These are phyloP conservation scores for Pseudocercospora cruenta DNA, from an alignment of 2,329 filamentous ascomycete genomes.

Conservation along the genomic window DNA sequence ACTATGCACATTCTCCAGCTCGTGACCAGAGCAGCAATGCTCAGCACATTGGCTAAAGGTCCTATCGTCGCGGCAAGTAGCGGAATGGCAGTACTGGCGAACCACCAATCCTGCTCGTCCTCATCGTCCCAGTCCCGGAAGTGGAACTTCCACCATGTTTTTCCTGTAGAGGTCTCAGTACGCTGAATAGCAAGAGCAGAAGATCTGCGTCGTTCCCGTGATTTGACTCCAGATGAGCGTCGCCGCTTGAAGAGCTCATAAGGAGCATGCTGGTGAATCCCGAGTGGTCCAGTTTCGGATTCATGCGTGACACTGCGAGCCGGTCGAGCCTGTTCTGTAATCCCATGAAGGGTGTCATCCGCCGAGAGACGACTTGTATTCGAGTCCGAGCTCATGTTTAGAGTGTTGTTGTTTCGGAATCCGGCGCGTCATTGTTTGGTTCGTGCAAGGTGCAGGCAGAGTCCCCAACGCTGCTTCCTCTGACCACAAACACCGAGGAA, in stretches of 20 bases:
- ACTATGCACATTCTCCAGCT: slow-evolving; percentile 70
- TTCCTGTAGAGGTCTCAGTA: slow-evolving; percentile 11
- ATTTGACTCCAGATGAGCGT: slow-evolving; percentile 17
- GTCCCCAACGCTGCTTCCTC: too few species aligned
- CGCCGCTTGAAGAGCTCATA: slow-evolving; percentile 21
- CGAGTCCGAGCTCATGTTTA: slow-evolving; percentile 1
- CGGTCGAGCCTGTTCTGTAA: neutral
- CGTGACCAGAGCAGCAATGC: slow-evolving; percentile 80
- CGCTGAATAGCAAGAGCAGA: slow-evolving; percentile 20
- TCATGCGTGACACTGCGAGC: neutral
- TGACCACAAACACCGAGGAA: too few species aligned
- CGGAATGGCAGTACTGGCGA: slow-evolving; percentile 42
- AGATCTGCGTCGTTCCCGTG: slow-evolving; percentile 18
- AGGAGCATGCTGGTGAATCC: slow-evolving; percentile 13
- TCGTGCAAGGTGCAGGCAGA: too few species aligned
- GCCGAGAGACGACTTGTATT: neutral
- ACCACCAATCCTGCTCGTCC: slow-evolving; percentile 42
- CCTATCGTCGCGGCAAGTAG: slow-evolving; percentile 83
- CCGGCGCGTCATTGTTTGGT: too few species aligned
- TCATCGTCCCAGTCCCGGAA: slow-evolving; percentile 39
- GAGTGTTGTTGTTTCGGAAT: neutral
- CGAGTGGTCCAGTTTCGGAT: slow-evolving; percentile 14
- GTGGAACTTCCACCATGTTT: slow-evolving; percentile 30
- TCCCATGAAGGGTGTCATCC: slow-evolving; percentile 1
- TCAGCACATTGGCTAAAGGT: slow-evolving; percentile 84